Evolutionary conservation across 208 protist species (phyloP), one percentile per base, ranked within the genome.

Genomic region (Borovskyia barvae): DNA sequence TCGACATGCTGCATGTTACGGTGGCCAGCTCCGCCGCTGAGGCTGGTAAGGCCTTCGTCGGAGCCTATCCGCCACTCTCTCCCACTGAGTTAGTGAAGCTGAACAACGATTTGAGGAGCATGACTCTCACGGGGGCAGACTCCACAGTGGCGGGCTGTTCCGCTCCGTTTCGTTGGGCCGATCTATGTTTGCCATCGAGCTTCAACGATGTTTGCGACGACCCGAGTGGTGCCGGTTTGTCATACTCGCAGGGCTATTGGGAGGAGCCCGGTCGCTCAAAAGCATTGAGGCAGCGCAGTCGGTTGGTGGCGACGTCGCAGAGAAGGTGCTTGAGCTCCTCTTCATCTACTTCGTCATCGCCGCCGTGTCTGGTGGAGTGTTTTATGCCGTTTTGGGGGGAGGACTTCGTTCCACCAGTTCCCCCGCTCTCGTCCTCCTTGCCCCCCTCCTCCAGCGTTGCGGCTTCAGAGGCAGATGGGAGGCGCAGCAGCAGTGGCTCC

Each of bases 361-460:
- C 14, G 8, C 14, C 14, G 43, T 1, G 36, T 5, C 11, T 64
- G 9, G 20, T 28, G 2, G 62, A 55, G 3, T 19, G 24, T 4
- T 66, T 50, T 26, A 14, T 58, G 4, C 24, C 51, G 8, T 55
- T 55, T 37, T 64, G 64, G 15, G 51, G 51, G 5, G 57, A 72
- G 11, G 50, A 53, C 14, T 77, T 83, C 26, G 52, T 37, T n/a
- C 72, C 77, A 11, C 69, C 77, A 19, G n/a, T n/a, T n/a, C 60
- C 64, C 26, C 61, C 63, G 15, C 60, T 61, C 14, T 4, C 24
- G 3, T 8, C 22, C 11, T 5, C 30, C 11, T 0, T 1, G 25
- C 9, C 19, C 14, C 22, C 9, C 4, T 0, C 33, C 15, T 20
- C 26, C 8, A 5, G 3, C 1, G 7, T 6, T 54, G 26, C 32